Percentiles rank a stretch among this genome's conserved stretches.
Evolutionary conservation across 179 eudicot genomes (phyloP).

Genomic region (Beta lomatogona): DNA sequence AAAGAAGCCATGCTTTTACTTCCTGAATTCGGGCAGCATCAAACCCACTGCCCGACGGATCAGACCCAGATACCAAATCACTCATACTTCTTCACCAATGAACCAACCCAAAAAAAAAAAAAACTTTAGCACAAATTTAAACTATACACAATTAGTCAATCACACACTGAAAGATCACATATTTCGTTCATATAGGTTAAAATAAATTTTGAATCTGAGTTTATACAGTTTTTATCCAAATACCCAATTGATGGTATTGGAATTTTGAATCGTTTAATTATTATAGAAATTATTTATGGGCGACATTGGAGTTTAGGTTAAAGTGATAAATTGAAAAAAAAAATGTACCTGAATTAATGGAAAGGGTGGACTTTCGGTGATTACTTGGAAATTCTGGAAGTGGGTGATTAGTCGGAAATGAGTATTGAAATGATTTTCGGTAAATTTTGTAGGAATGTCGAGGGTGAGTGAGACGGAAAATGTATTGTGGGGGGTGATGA

Average conservation of each 20-base stretch:
- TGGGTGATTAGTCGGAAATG: background rate
- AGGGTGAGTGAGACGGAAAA: background rate
- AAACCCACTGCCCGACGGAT: constrained; percentile 49
- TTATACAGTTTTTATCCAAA: background rate
- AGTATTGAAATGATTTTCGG: background rate
- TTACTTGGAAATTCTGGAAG: background rate
- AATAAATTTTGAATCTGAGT: too few relatives aligned
- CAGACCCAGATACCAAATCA: constrained; percentile 52
- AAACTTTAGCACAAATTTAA: background rate
- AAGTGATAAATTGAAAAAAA: background rate
- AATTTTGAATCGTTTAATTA: background rate
- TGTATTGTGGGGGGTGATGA: background rate
- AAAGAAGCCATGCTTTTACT: constrained; percentile 85
- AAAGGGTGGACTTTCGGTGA: background rate
- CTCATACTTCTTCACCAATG: constrained; percentile 57
- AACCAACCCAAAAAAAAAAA: background rate
- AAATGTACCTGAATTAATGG: background rate
- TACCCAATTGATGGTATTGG: background rate
- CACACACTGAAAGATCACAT: background rate
- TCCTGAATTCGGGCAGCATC: constrained; percentile 83
- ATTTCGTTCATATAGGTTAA: too few relatives aligned
- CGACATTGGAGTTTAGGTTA: background rate
- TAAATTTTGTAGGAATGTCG: background rate
- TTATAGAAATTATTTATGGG: background rate
- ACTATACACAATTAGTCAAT: background rate